phyloP scores from a whole-genome alignment of 495 filamentous ascomycete species.

The Penicillium samsonianum region DNA sequence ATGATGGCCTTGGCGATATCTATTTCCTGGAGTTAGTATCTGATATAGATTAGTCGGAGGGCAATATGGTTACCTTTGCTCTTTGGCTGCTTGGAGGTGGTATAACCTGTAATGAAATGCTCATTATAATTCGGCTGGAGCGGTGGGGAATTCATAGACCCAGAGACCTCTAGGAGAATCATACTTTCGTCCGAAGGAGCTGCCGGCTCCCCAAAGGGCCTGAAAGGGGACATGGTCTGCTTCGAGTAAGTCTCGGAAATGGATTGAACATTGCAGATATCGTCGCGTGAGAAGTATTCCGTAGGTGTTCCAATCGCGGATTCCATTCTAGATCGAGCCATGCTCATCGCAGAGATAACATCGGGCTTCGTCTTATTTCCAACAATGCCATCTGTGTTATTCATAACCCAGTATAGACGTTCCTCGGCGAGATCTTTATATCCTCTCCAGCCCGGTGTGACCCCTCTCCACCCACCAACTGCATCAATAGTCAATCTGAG shows the following conservation, averaged over 20 bases:
- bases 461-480: constrained; percentile 47
- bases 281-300: constrained; percentile 39
- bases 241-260: constrained; percentile 43
- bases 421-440: constrained; percentile 51
- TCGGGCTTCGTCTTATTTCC: constrained; percentile 38
- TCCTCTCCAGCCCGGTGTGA: constrained; percentile 50
- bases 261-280: constrained; percentile 43
- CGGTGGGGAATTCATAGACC: constrained; percentile 49
- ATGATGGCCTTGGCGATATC: constrained; percentile 47
- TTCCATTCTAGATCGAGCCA: constrained; percentile 45
- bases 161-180: constrained; percentile 49
- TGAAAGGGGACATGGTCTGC: constrained; percentile 46
- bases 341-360: constrained; percentile 42
- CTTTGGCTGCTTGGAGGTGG: constrained; percentile 43
- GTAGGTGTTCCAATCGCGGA: constrained; percentile 42
- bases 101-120: constrained; percentile 43
- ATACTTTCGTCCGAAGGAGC: constrained; percentile 44
- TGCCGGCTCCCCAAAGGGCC: background rate
- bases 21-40: constrained; percentile 14
- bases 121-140: constrained; percentile 43
- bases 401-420: constrained; percentile 51
- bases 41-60: background rate
- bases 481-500: constrained; percentile 49
- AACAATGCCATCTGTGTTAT: constrained; percentile 33
- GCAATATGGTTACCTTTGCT: constrained; percentile 41